Conservation (phyloP, 176 grass and related monocot genomes). For the Saccharum spontaneum region DNA sequence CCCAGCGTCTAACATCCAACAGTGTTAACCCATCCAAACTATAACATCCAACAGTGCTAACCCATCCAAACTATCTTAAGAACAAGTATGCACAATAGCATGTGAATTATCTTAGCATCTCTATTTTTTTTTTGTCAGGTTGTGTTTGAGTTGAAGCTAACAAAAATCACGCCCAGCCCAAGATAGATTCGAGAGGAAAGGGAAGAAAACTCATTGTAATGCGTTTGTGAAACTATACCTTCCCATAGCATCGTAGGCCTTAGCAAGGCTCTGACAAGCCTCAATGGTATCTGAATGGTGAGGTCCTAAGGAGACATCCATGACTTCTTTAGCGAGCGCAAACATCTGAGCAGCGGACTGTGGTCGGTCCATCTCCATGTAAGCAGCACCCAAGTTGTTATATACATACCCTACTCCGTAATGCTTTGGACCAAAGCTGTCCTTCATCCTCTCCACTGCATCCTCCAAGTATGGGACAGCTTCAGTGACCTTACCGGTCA, state of each 20-base stretch:
- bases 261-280: constrained; percentile 86
- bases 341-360: constrained; percentile 93
- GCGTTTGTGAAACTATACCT: constrained; percentile 45
- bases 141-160: background rate
- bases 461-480: constrained; percentile 67
- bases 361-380: constrained; percentile 81
- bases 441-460: constrained; percentile 83
- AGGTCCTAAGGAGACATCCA: constrained; percentile 79
- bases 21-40: background rate
- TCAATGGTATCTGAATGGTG: constrained; percentile 86
- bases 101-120: background rate
- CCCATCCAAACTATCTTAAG: constrained; percentile 2
- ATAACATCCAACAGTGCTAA: background rate
- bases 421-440: constrained; percentile 82
- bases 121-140: background rate
- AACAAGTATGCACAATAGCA: background rate
- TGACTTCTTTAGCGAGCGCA: constrained; percentile 72
- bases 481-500: constrained; percentile 78
- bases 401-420: constrained; percentile 88
- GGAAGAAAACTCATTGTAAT: background rate
- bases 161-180: background rate
- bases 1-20: background rate
- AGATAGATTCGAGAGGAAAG: background rate
- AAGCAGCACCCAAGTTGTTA: constrained; percentile 87
- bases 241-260: constrained; percentile 76